Evolutionary conservation across 345 rosid genomes (phyloP).

Genomic region (Noccaea caerulescens): DNA sequence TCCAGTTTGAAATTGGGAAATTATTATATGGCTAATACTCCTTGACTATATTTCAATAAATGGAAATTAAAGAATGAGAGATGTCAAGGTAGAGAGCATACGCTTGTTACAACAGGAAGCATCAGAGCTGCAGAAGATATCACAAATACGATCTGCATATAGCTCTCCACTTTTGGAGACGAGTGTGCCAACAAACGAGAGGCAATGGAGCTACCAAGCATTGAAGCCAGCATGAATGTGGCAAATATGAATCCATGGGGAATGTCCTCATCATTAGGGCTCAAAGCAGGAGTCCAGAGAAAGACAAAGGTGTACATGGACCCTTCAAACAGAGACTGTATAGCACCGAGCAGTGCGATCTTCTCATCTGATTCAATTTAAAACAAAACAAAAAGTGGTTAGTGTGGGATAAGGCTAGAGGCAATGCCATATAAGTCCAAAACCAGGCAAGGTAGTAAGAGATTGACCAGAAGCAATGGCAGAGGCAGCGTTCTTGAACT

Average conservation of each 20-base stretch:
- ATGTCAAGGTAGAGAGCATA: constrained; percentile 43
- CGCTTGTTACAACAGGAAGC: constrained; percentile 80
- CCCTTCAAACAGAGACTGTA: constrained; percentile 96
- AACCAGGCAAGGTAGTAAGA: constrained; percentile 25
- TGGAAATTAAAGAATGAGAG: neutral
- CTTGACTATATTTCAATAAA: neutral
- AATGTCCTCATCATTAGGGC: constrained; percentile 89
- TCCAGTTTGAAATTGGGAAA: constrained; percentile 15
- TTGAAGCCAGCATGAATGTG: constrained; percentile 93
- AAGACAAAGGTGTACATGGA: constrained; percentile 97
- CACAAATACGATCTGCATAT: constrained; percentile 88
- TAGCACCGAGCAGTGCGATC: constrained; percentile 89
- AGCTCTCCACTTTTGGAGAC: constrained; percentile 72
- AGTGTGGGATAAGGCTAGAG: constrained; percentile 16
- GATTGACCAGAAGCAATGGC: constrained; percentile 71
- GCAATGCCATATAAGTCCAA: constrained; percentile 1
- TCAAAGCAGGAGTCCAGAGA: constrained; percentile 96
- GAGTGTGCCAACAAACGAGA: constrained; percentile 79
- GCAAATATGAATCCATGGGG: constrained; percentile 97
- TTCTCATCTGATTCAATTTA: constrained; percentile 70
- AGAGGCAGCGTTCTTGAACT: constrained; percentile 67
- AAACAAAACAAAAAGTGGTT: constrained; percentile 11
- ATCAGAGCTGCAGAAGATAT: constrained; percentile 74
- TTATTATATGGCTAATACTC: constrained; percentile 11
- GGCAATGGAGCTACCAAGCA: constrained; percentile 95